Evolutionary conservation across 2,329 filamentous ascomycete species (phyloP), one percentile per base, ranked within the genome.

Genomic region (Trichoderma atrobrunneum): DNA sequence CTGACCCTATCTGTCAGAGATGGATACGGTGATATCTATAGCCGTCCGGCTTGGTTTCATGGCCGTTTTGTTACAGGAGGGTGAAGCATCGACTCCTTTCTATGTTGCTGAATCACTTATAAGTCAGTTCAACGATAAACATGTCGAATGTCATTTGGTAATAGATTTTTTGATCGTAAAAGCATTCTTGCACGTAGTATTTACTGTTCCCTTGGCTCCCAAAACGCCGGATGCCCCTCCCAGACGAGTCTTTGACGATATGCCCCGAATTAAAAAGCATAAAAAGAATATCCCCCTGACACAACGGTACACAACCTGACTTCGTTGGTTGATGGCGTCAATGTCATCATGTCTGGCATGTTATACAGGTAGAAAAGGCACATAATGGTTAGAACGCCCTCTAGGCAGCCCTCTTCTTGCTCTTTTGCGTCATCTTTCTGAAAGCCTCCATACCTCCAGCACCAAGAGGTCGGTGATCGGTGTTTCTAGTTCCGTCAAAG

Each of bases 401-500:
- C 48, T 60, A 60, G 57, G 57, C 57, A 36, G 75, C 74, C 74
- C 78, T 78, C 82, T 88, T 89, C 83, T 90, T 91, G 74, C 85
- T 85, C 81, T 89, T 90, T 77, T 89, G 86, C 11, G 88, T 90
- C 86, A 91, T 90, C 81, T 86, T 89, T 74, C 88, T 85, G 82
- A 91, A 91, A 1, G 89, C 89, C 75, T 90, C 89, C 79, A 89
- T 84, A 72, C 89, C 89, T 73, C 85, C 85, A n/a, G 89, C 86
- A 66, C 89, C 89, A 74, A 91, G 87, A 12, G 89, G 89, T 56
- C 88, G 84, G 74, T 87, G 87, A 74, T 89, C 87, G 7, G 84
- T 81, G 5, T 81, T 84, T 54, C 84, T 82, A 32, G 81, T 81
- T 24, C 86, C 84, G 75, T 89, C 87, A 75, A 89, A 91, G 0